Percentiles rank a stretch among this genome's conserved stretches.
Evolutionary conservation across 2,329 filamentous ascomycete genomes (phyloP).

Genomic region (Trichoderma lentiforme): DNA sequence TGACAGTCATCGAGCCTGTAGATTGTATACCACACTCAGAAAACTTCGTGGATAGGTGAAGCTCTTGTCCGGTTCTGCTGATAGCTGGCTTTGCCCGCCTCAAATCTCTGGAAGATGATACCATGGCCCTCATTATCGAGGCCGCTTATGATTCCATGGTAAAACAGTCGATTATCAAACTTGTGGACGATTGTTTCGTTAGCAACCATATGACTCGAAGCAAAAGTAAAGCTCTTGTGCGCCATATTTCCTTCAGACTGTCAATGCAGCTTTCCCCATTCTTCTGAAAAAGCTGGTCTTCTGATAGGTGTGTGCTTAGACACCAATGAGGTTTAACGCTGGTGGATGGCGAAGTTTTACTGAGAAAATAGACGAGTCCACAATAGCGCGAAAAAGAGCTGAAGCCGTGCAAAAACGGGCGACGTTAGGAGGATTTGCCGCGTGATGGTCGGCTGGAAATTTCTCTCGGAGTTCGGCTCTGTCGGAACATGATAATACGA

Average conservation of each 20-base stretch:
- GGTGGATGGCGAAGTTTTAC: neutral
- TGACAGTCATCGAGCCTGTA: neutral
- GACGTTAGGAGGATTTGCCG: constrained; percentile 10
- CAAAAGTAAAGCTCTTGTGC: neutral
- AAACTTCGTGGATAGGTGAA: neutral
- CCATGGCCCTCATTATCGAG: neutral
- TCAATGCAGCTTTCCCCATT: neutral
- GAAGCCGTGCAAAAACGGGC: constrained; percentile 7
- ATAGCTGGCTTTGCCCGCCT: neutral
- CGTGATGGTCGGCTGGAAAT: neutral
- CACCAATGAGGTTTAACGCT: neutral
- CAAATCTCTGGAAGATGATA: neutral
- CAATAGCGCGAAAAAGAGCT: constrained; percentile 13
- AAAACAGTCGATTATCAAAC: neutral
- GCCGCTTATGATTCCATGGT: neutral
- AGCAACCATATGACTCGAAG: neutral
- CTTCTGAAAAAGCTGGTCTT: neutral
- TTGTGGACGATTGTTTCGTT: neutral
- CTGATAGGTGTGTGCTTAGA: neutral
- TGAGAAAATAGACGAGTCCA: neutral
- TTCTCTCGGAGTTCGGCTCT: constrained; percentile 15
- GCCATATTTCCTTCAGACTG: neutral
- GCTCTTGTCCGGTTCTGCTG: neutral
- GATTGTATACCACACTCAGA: neutral
- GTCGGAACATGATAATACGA: constrained; percentile 5